A percentile compares a stretch with the other conserved stretches of the same genome.
Conservation (phyloP, 2,329 filamentous ascomycete genomes). For the Coniochaeta prunicola region DNA sequence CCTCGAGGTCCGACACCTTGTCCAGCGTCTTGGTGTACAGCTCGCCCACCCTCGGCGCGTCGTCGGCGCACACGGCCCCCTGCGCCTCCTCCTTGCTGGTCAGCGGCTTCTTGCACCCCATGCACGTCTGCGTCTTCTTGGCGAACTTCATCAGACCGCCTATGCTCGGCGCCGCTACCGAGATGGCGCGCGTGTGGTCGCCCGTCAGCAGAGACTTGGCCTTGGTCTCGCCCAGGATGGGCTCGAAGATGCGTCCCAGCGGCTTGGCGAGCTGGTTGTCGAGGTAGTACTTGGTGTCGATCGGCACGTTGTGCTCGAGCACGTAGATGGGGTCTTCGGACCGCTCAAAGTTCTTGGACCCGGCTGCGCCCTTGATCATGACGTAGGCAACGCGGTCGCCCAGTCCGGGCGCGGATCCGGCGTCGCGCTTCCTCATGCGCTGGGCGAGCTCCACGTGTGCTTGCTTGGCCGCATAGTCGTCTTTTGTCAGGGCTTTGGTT, state of each 20-base stretch:
- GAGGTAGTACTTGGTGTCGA: conserved; percentile 97
- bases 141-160: conserved; percentile 98
- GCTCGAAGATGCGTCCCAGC: conserved; percentile 91
- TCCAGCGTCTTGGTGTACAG: conserved; percentile 86
- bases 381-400: conserved; percentile 98
- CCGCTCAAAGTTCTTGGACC: conserved; percentile 92
- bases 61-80: conserved; percentile 84
- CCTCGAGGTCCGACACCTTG: conserved; percentile 86
- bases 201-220: conserved; percentile 80
- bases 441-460: conserved; percentile 93
- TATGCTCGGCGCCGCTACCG: conserved; percentile 82
- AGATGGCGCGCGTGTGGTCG: conserved; percentile 90
- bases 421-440: conserved; percentile 95
- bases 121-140: conserved; percentile 95
- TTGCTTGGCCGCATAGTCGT: conserved; percentile 84
- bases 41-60: conserved; percentile 78
- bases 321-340: conserved; percentile 97
- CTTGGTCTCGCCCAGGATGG: conserved; percentile 90
- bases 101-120: conserved; percentile 98
- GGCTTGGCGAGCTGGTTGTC: conserved; percentile 98
- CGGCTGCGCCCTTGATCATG: conserved; percentile 85
- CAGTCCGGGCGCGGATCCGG: conserved; percentile 83
- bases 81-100: conserved; percentile 68
- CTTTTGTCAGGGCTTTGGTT: conserved; percentile 91
- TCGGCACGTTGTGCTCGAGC: conserved; percentile 93